phyloP scores from a whole-genome alignment of 2,329 filamentous ascomycete species.

The Alternaria conjuncta region DNA sequence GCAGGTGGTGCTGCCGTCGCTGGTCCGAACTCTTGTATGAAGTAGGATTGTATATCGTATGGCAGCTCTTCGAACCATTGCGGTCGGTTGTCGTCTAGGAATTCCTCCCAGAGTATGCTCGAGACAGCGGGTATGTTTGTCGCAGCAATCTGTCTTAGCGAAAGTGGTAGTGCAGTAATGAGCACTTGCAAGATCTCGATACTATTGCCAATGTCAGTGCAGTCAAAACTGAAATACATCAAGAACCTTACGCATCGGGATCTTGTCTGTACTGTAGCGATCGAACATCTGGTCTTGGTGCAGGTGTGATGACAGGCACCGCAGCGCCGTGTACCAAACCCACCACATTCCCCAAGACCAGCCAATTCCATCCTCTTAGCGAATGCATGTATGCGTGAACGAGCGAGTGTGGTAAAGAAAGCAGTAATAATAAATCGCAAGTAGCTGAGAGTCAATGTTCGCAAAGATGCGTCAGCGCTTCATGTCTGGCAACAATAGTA shows the following conservation, averaged over 20 bases:
- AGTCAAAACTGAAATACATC: neutral
- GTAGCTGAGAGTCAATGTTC: constrained; percentile 1
- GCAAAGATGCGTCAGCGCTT: constrained; percentile 21
- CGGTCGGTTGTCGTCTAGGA: constrained; percentile 42
- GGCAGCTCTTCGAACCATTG: constrained; percentile 43
- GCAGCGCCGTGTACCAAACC: constrained; percentile 18
- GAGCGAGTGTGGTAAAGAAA: constrained; percentile 21
- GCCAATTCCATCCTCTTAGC: constrained; percentile 26
- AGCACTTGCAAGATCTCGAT: constrained; percentile 44
- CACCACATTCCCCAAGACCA: constrained; percentile 16
- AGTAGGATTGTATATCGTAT: constrained; percentile 43
- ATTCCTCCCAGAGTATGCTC: constrained; percentile 43
- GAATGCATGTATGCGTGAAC: constrained; percentile 30
- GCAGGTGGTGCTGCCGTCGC: constrained; percentile 30
- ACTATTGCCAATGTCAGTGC: constrained; percentile 24
- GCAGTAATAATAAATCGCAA: constrained; percentile 9
- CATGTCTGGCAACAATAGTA: constrained; percentile 11
- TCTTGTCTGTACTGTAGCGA: constrained; percentile 26
- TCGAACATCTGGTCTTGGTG: constrained; percentile 24
- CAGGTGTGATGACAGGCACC: constrained; percentile 36
- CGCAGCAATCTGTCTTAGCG: constrained; percentile 43
- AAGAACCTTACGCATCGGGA: constrained; percentile 40
- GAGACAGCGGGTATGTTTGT: constrained; percentile 46
- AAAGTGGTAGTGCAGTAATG: constrained; percentile 44
- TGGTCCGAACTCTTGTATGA: constrained; percentile 43